Evolutionary conservation across 345 rosid genomes (phyloP).

Genomic region (Raphanus sativus): DNA sequence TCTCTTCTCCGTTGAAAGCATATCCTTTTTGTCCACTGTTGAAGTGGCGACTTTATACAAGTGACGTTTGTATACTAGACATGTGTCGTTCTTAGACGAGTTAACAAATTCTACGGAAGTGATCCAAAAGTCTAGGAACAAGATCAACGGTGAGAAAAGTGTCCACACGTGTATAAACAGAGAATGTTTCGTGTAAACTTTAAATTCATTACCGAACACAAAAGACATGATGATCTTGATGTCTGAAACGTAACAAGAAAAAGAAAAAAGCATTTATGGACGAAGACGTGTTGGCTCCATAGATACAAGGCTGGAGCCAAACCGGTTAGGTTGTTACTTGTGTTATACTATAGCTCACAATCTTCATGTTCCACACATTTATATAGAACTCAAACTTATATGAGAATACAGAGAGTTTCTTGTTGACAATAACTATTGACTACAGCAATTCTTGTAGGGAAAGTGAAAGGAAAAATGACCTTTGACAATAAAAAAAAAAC

Average conservation of each 20-base stretch:
- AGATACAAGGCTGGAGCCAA: constrained; percentile 52
- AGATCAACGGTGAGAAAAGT: constrained; percentile 19
- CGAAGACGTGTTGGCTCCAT: constrained; percentile 47
- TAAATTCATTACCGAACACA: constrained; percentile 11
- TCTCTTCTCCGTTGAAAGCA: constrained; percentile 16
- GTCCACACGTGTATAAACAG: constrained; percentile 19
- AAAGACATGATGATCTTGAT: background rate
- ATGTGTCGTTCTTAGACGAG: constrained; percentile 16
- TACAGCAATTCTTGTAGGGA: background rate
- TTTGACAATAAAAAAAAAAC: background rate
- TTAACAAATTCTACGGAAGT: background rate
- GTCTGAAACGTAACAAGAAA: background rate
- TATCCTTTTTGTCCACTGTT: constrained; percentile 19
- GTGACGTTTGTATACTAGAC: constrained; percentile 12
- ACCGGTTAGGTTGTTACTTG: background rate
- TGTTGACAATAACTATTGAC: background rate
- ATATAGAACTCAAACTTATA: background rate
- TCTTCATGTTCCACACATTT: constrained; percentile 6
- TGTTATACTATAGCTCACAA: background rate
- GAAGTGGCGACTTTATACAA: constrained; percentile 4
- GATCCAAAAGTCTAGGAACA: constrained; percentile 32
- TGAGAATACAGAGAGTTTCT: background rate
- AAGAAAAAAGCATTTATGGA: constrained; percentile 19
- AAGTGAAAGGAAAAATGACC: background rate
- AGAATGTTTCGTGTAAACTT: background rate